phyloP scores from a whole-genome alignment of 2,329 filamentous ascomycete species.

The Penicillium sp. region DNA sequence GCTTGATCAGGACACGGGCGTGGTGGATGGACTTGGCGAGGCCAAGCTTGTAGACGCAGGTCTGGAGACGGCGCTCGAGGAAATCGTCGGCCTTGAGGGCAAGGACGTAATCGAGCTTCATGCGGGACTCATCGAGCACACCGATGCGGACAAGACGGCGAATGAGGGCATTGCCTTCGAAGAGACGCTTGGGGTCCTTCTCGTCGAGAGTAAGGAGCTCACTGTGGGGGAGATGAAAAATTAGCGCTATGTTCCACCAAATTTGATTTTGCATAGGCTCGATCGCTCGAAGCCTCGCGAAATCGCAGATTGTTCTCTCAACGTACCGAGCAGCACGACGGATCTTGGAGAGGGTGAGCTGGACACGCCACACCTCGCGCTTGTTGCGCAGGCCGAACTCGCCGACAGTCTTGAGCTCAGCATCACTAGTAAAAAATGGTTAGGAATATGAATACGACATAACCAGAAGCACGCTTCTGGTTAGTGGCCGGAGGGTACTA shows the following conservation, averaged over 20 bases:
- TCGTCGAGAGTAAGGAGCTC: constrained; percentile 99
- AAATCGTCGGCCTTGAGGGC: constrained; percentile 99
- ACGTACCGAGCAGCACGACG: constrained; percentile 99
- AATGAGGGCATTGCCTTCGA: constrained; percentile 99
- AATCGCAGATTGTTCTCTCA: constrained; percentile 2
- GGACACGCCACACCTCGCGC: constrained; percentile 99
- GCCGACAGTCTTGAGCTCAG: constrained; percentile 98
- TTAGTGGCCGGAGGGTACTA: constrained; percentile 94
- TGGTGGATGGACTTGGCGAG: constrained; percentile 99
- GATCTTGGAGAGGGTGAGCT: constrained; percentile 99
- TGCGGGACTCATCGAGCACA: constrained; percentile 99
- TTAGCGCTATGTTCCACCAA: constrained; percentile 5
- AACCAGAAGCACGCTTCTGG: constrained; percentile 94
- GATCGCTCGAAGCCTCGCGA: not conserved
- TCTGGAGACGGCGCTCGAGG: constrained; percentile 99
- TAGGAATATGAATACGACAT: constrained; percentile 74
- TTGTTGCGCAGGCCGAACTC: constrained; percentile 99
- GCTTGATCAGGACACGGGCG: constrained; percentile 98
- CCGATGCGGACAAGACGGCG: constrained; percentile 99
- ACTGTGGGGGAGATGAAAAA: constrained; percentile 54
- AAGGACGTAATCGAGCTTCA: constrained; percentile 99
- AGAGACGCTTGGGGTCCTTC: constrained; percentile 99
- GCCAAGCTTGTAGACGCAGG: constrained; percentile 99
- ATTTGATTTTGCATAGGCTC: not conserved
- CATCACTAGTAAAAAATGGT: constrained; percentile 84